Evolutionary conservation across 2,329 filamentous ascomycete genomes (phyloP).

Genomic region (Metarhizium anisopliae): DNA sequence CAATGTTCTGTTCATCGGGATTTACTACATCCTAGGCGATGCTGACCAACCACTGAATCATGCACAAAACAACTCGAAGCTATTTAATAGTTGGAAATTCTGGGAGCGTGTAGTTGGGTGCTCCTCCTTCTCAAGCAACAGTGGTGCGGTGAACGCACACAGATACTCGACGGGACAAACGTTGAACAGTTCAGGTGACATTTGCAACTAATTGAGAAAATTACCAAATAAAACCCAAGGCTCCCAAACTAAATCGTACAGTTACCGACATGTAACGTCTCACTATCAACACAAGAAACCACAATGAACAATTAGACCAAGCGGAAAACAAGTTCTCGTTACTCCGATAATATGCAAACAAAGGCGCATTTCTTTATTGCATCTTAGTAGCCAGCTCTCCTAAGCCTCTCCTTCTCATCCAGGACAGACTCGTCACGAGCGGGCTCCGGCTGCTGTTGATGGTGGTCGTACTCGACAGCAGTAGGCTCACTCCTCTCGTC

Average conservation of each 20-base stretch:
- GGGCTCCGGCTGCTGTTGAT: not conserved
- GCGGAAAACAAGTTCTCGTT: not conserved
- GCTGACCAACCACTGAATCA: not conserved
- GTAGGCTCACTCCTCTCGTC: conserved; percentile 24
- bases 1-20: not conserved
- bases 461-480: conserved; percentile 8
- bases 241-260: not conserved
- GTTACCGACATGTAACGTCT: not conserved
- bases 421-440: conserved; percentile 8
- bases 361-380: not conserved
- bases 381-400: conserved; percentile 3
- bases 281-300: not conserved
- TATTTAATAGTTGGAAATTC: not conserved
- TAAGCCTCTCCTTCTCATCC: conserved; percentile 19
- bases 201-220: no score
- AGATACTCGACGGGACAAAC: no score
- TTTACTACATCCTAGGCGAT: not conserved
- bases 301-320: not conserved
- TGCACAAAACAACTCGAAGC: not conserved
- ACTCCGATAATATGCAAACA: not conserved
- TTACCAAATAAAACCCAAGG: no score
- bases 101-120: not conserved
- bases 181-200: no score
- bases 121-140: not conserved
- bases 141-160: not conserved